Base-by-base conservation (phyloP, 345 rosid species). In the Sonneratia caseolaris region DNA sequence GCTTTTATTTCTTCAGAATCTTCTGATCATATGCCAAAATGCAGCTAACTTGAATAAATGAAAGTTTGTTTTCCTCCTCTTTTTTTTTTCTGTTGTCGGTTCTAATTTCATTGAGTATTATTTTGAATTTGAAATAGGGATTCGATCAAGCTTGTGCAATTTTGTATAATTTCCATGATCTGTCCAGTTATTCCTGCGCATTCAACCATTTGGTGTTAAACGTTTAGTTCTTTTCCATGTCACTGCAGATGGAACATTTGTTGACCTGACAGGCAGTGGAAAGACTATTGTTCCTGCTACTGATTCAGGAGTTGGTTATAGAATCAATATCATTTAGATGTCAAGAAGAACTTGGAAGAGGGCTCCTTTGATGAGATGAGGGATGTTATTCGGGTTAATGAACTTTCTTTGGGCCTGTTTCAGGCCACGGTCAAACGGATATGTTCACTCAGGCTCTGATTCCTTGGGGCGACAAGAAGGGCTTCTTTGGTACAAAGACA, bases 341-440 rank as follows among this genome's bases (percentile, higher is more conserved):
- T 42, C 12, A 69, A 61, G 70, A 48, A 57, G 47, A 71, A 66
- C 15, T 66, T 66, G 37, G 68, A 67, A 70, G 40, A 57, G 74
- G 51, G 45, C 16, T 57, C 49, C 38, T 61, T 75, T 71, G 84
- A 70, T 80, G 85, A 80, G 81, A 84, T 84, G 88, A 84, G 88
- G 88, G 88, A 84, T 84, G 88, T 78, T 84, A 75, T 78, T 85
- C 68, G 88, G 82, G 73, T 82, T 84, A 80, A 76, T 80, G 85
- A 84, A 74, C 84, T 73, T 80, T 72, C 69, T 82, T 71, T 61
- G 77, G 80, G 81, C 88, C 81, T 84, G 88, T 68, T 79, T 84
- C 70, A 78, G 82, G 76, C 76, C 84, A 11, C 82, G 79, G 75
- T 73, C 77, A 64, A 75, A 77, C 73, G 79, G 66, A 42, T 77